Evolutionary conservation across 2,329 filamentous ascomycete genomes (phyloP).

Genomic region (Aspergillus sergii): DNA sequence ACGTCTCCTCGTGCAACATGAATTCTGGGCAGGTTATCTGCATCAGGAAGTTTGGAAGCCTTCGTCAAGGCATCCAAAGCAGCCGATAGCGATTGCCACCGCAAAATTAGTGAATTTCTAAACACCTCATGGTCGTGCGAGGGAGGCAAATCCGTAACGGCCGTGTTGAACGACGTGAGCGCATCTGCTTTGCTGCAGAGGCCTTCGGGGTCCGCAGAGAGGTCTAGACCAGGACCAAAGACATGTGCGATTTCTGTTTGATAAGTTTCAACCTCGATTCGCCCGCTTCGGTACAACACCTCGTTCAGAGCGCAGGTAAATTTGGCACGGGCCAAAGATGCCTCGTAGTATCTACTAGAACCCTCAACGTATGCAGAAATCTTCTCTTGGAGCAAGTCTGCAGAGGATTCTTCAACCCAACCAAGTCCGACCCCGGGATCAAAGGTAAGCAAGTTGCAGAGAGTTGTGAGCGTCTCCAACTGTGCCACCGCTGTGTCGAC

Average conservation of each 20-base stretch:
- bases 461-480: slow-evolving; percentile 56
- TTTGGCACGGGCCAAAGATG: slow-evolving; percentile 57
- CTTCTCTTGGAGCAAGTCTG: slow-evolving; percentile 55
- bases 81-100: slow-evolving; percentile 58
- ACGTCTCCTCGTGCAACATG: slow-evolving; percentile 59
- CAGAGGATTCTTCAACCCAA: slow-evolving; percentile 61
- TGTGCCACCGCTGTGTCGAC: slow-evolving; percentile 70
- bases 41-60: slow-evolving; percentile 54
- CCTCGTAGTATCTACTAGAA: slow-evolving; percentile 52
- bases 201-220: slow-evolving; percentile 50
- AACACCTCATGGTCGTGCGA: slow-evolving; percentile 31
- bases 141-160: slow-evolving; percentile 41
- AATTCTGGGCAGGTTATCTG: slow-evolving; percentile 55
- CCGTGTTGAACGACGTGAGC: slow-evolving; percentile 56
- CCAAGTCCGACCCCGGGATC: slow-evolving; percentile 50
- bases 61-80: slow-evolving; percentile 54
- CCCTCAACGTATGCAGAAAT: slow-evolving; percentile 56
- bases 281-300: slow-evolving; percentile 56
- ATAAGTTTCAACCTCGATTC: slow-evolving; percentile 57
- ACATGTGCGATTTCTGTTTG: slow-evolving; percentile 45
- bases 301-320: slow-evolving; percentile 61
- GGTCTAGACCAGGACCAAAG: slow-evolving; percentile 44
- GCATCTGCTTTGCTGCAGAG: slow-evolving; percentile 61
- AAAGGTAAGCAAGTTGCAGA: slow-evolving; percentile 53
- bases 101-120: slow-evolving; percentile 34